Conservation (phyloP, 169 alveolate genomes). For the Theileria parva region DNA sequence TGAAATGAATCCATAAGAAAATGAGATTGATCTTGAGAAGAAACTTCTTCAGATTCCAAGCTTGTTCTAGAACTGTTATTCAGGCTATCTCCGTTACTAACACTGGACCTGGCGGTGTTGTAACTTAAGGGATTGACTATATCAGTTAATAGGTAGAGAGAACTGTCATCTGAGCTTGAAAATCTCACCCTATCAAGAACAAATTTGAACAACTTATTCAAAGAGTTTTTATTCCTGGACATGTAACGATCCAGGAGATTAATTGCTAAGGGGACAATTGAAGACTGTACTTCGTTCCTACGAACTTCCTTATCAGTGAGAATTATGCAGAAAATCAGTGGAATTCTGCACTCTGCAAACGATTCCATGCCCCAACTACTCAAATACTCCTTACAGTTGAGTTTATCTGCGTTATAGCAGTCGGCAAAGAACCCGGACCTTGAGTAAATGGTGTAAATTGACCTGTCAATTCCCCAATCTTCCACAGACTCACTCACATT, state of each 20-base stretch:
- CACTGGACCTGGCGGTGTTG: not conserved
- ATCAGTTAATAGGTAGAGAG: not conserved
- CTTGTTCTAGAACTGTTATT: not conserved
- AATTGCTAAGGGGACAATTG: slow-evolving; percentile 58
- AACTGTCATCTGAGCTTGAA: not conserved
- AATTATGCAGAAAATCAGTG: slow-evolving; percentile 58
- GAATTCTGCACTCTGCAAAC: slow-evolving; percentile 61
- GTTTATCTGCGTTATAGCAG: slow-evolving; percentile 57
- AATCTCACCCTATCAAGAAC: slow-evolving; percentile 4
- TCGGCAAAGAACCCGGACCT: slow-evolving; percentile 67
- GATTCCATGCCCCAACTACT: slow-evolving; percentile 18
- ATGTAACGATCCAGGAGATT: slow-evolving; percentile 53
- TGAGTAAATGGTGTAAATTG: slow-evolving; percentile 57
- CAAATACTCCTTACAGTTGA: slow-evolving; percentile 53
- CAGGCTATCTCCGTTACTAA: not conserved
- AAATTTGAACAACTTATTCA: slow-evolving; percentile 22
- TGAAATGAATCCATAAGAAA: no score
- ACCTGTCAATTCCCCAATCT: slow-evolving; percentile 69
- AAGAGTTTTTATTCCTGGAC: slow-evolving; percentile 24
- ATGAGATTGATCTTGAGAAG: not conserved
- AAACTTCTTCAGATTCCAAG: not conserved
- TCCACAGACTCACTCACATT: slow-evolving; percentile 18
- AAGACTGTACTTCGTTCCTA: slow-evolving; percentile 46
- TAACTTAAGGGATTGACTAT: not conserved
- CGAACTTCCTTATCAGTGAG: slow-evolving; percentile 41